Percentiles rank a stretch among this genome's conserved stretches.
These are phyloP conservation scores for Mesembryanthemum crystallinum DNA, from an alignment of 148 eudicot species.

Conservation along the genomic window DNA sequence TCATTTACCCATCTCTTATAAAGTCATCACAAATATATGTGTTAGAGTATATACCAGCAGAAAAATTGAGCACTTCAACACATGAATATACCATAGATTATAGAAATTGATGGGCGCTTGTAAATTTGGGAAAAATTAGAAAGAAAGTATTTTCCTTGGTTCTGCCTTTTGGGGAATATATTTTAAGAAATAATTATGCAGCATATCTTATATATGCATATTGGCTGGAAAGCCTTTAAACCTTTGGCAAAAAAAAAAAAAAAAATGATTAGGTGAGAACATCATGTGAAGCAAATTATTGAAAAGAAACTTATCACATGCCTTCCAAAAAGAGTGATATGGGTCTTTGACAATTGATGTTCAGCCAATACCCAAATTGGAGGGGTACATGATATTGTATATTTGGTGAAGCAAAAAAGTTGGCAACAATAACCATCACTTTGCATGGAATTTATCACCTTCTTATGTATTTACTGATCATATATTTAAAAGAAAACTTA, in stretches of 20 bases:
- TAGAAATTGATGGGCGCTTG: too few relatives aligned
- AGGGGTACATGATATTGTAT: too few relatives aligned
- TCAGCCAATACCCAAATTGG: not conserved
- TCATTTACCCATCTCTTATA: too few relatives aligned
- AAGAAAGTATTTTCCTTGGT: too few relatives aligned
- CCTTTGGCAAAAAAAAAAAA: conserved; percentile 4
- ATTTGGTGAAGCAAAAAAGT: not conserved
- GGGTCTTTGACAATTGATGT: not conserved
- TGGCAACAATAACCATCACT: not conserved
- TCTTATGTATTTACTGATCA: not conserved
- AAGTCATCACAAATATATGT: too few relatives aligned
- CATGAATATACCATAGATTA: too few relatives aligned
- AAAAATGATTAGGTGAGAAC: conserved; percentile 19
- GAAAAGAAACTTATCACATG: conserved; percentile 18
- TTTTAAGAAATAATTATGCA: conserved; percentile 6
- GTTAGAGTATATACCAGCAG: too few relatives aligned
- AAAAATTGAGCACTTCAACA: too few relatives aligned
- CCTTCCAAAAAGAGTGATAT: not conserved
- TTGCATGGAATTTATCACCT: not conserved
- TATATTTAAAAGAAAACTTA: too few relatives aligned
- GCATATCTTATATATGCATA: not conserved
- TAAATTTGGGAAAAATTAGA: too few relatives aligned
- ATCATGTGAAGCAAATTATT: conserved; percentile 18
- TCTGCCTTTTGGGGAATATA: not conserved
- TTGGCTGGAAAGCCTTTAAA: conserved; percentile 12